phyloP scores from a whole-genome alignment of 257 asterid genomes.

The Solanum habrochaites region DNA sequence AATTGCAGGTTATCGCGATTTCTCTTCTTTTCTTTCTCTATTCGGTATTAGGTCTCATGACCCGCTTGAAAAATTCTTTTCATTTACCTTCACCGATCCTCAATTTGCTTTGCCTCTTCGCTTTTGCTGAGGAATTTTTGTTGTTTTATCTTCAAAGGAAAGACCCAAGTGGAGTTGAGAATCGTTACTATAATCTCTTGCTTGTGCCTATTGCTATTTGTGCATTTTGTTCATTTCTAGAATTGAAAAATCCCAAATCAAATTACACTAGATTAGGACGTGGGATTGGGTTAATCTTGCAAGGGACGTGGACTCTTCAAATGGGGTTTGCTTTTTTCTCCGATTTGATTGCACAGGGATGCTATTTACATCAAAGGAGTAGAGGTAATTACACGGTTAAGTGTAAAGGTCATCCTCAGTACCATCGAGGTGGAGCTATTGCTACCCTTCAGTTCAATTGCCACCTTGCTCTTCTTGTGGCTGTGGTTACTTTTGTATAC shows the following conservation, averaged over 20 bases:
- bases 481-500: constrained; percentile 31
- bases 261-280: constrained; percentile 52
- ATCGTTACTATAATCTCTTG: constrained; percentile 64
- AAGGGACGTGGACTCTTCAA: constrained; percentile 88
- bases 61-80: constrained; percentile 17
- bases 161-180: constrained; percentile 82
- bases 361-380: constrained; percentile 62
- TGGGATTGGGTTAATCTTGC: constrained; percentile 60
- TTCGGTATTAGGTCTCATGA: constrained; percentile 49
- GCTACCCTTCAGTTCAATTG: constrained; percentile 84
- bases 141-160: constrained; percentile 60
- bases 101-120: constrained; percentile 49
- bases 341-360: constrained; percentile 55
- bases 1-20: constrained; percentile 54
- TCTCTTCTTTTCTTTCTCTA: constrained; percentile 47
- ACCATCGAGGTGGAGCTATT: constrained; percentile 85
- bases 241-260: constrained; percentile 42
- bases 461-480: constrained; percentile 71
- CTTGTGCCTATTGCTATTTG: constrained; percentile 70
- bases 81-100: constrained; percentile 36
- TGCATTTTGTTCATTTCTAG: constrained; percentile 58
- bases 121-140: constrained; percentile 70
- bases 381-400: constrained; percentile 74
- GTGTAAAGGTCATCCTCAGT: constrained; percentile 84
- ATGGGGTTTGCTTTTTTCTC: constrained; percentile 92